These are phyloP conservation scores for Linum lewisii DNA, from an alignment of 345 rosid species.

Conservation along the genomic window DNA sequence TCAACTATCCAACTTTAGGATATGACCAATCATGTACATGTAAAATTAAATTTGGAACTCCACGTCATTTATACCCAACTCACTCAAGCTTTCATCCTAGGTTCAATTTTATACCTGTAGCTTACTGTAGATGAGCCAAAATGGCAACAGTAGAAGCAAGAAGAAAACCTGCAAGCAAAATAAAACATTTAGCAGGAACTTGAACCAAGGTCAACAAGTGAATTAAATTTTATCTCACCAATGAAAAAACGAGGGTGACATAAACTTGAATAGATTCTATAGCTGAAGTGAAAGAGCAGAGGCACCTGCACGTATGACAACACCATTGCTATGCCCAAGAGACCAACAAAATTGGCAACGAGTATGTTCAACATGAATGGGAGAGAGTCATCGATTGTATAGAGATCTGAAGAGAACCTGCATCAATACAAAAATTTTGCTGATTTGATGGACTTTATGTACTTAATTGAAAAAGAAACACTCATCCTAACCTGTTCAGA, in stretches of 20 bases:
- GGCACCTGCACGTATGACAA: conserved; percentile 86
- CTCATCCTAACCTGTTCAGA: conserved; percentile 66
- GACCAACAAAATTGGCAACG: conserved; percentile 80
- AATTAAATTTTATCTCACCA: too few species aligned
- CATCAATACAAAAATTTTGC: conserved; percentile 12
- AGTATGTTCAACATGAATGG: conserved; percentile 93
- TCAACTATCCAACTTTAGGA: not conserved
- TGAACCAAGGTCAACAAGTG: not conserved
- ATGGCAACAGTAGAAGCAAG: conserved; percentile 75
- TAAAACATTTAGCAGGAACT: conserved; percentile 7
- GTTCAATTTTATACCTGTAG: conserved; percentile 53
- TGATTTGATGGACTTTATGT: conserved; percentile 5
- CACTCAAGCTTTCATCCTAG: not conserved
- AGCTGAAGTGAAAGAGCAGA: conserved; percentile 9
- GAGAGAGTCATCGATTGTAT: conserved; percentile 91
- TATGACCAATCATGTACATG: not conserved
- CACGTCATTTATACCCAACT: not conserved
- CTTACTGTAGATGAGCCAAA: conserved; percentile 81
- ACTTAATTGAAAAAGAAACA: conserved; percentile 4
- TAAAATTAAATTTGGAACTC: not conserved
- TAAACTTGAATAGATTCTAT: conserved; percentile 1
- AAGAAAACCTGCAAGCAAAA: conserved; percentile 48
- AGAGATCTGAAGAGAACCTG: conserved; percentile 89
- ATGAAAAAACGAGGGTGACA: too few species aligned
- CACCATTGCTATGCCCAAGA: conserved; percentile 70